These are phyloP conservation scores for Sclerotinia subarctica DNA, from an alignment of 2,329 filamentous ascomycete genomes.

Conservation along the genomic window DNA sequence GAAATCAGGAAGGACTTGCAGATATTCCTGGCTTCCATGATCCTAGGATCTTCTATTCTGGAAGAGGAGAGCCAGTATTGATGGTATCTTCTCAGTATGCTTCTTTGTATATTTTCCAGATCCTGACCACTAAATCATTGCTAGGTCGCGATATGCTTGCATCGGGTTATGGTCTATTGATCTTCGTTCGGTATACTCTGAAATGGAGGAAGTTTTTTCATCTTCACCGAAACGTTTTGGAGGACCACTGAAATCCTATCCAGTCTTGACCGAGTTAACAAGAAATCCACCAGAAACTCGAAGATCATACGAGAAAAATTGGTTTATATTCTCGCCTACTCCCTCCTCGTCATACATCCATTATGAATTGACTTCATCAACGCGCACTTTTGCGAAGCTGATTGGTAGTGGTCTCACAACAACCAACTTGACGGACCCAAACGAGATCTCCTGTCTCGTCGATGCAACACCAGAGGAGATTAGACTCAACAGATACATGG, in stretches of 20 bases:
- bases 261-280: slow-evolving; percentile 41
- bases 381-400: slow-evolving; percentile 31
- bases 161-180: slow-evolving; percentile 33
- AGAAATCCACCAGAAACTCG: slow-evolving; percentile 39
- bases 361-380: slow-evolving; percentile 39
- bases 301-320: slow-evolving; percentile 42
- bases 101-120: not conserved
- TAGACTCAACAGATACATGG: slow-evolving; percentile 21
- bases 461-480: slow-evolving; percentile 24
- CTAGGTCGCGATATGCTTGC: slow-evolving; percentile 32
- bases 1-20: slow-evolving; percentile 36
- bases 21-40: slow-evolving; percentile 44
- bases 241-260: slow-evolving; percentile 31
- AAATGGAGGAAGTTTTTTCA: slow-evolving; percentile 25
- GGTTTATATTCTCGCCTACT: slow-evolving; percentile 41
- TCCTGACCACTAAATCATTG: slow-evolving; percentile 26
- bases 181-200: slow-evolving; percentile 28
- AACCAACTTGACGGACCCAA: slow-evolving; percentile 27
- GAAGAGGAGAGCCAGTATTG: slow-evolving; percentile 41
- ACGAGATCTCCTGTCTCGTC: slow-evolving; percentile 28
- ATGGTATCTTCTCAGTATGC: slow-evolving; percentile 41
- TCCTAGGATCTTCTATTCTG: slow-evolving; percentile 43
- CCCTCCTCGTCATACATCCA: slow-evolving; percentile 40
- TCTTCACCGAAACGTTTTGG: slow-evolving; percentile 29
- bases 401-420: slow-evolving; percentile 31